Percentiles rank a stretch among this genome's conserved stretches.
Conservation (phyloP, 2,329 filamentous ascomycete species). For the Aplosporella prunicola region DNA sequence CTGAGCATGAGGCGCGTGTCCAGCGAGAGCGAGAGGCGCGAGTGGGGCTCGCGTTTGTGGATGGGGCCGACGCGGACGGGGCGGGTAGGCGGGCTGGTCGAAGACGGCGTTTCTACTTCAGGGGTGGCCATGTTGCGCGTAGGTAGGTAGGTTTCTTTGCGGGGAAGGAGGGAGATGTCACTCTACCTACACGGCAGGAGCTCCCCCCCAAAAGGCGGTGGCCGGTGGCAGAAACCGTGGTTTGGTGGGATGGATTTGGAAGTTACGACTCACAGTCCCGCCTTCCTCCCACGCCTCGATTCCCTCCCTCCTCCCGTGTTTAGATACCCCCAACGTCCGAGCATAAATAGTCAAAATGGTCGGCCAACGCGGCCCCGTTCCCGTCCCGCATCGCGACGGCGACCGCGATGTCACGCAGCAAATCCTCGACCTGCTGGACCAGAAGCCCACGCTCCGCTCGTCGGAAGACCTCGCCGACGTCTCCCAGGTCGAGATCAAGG, state of each 20-base stretch:
- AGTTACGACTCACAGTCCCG: constrained; percentile 12
- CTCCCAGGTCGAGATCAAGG: constrained; percentile 55
- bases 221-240: constrained; percentile 9
- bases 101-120: no score
- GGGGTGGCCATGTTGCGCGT: no score
- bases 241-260: constrained; percentile 3
- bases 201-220: no score
- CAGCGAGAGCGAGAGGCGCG: constrained; percentile 53
- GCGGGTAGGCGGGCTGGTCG: no score
- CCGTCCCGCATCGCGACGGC: constrained; percentile 31
- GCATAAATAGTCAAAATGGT: constrained; percentile 27
- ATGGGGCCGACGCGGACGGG: background rate
- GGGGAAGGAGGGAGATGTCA: no score
- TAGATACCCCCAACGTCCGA: background rate
- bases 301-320: no score
- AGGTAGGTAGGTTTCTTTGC: no score
- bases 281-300: no score
- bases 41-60: constrained; percentile 12
- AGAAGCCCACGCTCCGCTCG: constrained; percentile 44
- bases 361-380: constrained; percentile 39
- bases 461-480: constrained; percentile 38
- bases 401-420: constrained; percentile 57
- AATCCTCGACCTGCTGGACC: constrained; percentile 60
- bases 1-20: constrained; percentile 57
- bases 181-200: no score